These are phyloP conservation scores for Primulina huaijiensis DNA, from an alignment of 257 asterid species.

Conservation along the genomic window DNA sequence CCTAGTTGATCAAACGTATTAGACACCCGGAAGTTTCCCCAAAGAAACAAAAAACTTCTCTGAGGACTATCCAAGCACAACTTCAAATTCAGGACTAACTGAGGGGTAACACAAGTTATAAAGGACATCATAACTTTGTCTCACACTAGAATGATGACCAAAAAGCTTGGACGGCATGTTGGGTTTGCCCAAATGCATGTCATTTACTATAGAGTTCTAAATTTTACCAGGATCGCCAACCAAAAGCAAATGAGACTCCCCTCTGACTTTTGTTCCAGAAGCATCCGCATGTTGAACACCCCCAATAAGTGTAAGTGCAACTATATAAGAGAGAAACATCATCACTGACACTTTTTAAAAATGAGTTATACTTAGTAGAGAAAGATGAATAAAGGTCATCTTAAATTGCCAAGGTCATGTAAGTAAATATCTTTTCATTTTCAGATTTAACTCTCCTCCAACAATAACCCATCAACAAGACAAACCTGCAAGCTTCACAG, in stretches of 20 bases:
- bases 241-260: constrained; percentile 96
- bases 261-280: constrained; percentile 93
- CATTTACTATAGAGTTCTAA: constrained; percentile 7
- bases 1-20: constrained; percentile 44
- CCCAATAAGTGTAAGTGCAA: constrained; percentile 85
- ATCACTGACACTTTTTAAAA: constrained; percentile 16
- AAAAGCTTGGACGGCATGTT: constrained; percentile 18
- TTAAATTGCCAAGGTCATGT: constrained; percentile 11
- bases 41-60: background rate
- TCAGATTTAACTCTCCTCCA: constrained; percentile 10
- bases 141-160: background rate
- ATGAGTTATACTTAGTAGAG: constrained; percentile 8
- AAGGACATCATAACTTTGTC: constrained; percentile 1
- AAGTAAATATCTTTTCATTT: constrained; percentile 1
- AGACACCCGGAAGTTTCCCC: constrained; percentile 16
- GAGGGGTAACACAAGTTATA: background rate
- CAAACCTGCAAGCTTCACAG: constrained; percentile 96
- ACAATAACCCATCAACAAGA: constrained; percentile 11
- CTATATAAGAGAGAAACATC: constrained; percentile 43
- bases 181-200: constrained; percentile 14
- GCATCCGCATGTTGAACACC: constrained; percentile 97
- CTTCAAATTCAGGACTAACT: constrained; percentile 7
- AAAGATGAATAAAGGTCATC: background rate
- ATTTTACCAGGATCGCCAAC: constrained; percentile 98
- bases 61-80: background rate